Percentiles rank a stretch among this genome's conserved stretches.
Conservation (phyloP, 345 rosid species). For the Ceriops zippeliana region DNA sequence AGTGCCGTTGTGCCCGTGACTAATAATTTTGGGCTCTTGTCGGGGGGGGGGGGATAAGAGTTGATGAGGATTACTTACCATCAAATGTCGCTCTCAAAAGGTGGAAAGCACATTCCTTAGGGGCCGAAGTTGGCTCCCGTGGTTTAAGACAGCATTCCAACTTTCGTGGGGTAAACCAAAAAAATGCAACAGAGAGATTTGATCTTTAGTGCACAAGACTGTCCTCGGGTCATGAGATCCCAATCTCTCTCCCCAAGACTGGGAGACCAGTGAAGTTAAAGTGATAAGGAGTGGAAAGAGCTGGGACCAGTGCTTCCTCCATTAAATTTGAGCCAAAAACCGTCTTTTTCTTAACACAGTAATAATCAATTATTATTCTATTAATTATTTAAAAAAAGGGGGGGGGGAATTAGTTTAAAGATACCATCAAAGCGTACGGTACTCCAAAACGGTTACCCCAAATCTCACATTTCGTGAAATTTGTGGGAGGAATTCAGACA, state of each 20-base stretch:
- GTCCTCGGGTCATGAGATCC: background rate
- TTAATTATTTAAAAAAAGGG: no score
- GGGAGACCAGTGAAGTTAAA: no score
- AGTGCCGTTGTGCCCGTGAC: background rate
- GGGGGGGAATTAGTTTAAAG: no score
- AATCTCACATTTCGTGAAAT: no score
- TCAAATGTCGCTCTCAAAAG: background rate
- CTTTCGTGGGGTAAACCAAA: constrained; percentile 8
- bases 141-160: constrained; percentile 12
- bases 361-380: no score
- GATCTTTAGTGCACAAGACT: constrained; percentile 5
- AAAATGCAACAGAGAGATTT: background rate
- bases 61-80: background rate
- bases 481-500: no score
- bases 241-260: background rate
- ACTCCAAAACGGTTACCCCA: no score
- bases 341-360: no score
- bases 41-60: background rate
- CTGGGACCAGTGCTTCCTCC: no score
- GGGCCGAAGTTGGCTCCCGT: constrained; percentile 1
- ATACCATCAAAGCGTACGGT: no score
- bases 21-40: background rate
- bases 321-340: no score
- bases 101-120: background rate
- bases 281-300: no score